These are phyloP conservation scores for Tylopilus sp. DNA, from an alignment of 768 basidiomycete genomes.

Conservation along the genomic window DNA sequence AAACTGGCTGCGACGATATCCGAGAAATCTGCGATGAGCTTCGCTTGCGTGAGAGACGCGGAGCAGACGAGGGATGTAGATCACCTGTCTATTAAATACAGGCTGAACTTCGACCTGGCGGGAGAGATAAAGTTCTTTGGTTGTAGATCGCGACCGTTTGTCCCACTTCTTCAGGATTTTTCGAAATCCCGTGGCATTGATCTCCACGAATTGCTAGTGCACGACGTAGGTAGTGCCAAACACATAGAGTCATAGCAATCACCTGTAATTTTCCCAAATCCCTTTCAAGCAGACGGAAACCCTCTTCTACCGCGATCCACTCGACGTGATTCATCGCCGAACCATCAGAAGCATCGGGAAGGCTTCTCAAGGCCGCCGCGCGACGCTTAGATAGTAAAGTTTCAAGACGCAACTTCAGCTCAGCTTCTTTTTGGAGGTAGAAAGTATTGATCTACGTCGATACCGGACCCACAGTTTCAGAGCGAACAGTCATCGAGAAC, in stretches of 20 bases:
- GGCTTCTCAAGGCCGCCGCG: constrained; percentile 68
- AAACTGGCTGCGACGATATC: constrained; percentile 87
- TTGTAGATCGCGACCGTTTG: constrained; percentile 90
- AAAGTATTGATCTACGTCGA: constrained; percentile 86
- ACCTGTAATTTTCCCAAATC: constrained; percentile 96
- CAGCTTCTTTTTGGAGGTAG: constrained; percentile 96
- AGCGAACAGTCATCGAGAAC: constrained; percentile 1
- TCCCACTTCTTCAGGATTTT: constrained; percentile 99
- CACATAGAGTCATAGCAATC: constrained; percentile 17
- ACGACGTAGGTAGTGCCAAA: constrained; percentile 13
- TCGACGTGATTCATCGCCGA: constrained; percentile 65
- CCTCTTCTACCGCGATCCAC: constrained; percentile 96
- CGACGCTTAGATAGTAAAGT: constrained; percentile 92
- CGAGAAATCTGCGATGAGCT: constrained; percentile 94
- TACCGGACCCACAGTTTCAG: constrained; percentile 1
- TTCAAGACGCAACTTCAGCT: constrained; percentile 86
- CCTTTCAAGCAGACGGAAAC: constrained; percentile 89
- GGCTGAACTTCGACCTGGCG: constrained; percentile 99
- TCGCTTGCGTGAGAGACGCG: constrained; percentile 11
- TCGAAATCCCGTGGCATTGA: constrained; percentile 94
- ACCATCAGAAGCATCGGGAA: constrained; percentile 65
- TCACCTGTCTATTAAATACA: constrained; percentile 90
- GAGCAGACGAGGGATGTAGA: constrained; percentile 17
- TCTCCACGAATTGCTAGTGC: constrained; percentile 89
- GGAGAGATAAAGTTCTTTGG: constrained; percentile 94